Percentiles rank a stretch among this genome's conserved stretches.
These are phyloP conservation scores for Pelargonium cotyledonis DNA, from an alignment of 441 rosid species.

Conservation along the genomic window DNA sequence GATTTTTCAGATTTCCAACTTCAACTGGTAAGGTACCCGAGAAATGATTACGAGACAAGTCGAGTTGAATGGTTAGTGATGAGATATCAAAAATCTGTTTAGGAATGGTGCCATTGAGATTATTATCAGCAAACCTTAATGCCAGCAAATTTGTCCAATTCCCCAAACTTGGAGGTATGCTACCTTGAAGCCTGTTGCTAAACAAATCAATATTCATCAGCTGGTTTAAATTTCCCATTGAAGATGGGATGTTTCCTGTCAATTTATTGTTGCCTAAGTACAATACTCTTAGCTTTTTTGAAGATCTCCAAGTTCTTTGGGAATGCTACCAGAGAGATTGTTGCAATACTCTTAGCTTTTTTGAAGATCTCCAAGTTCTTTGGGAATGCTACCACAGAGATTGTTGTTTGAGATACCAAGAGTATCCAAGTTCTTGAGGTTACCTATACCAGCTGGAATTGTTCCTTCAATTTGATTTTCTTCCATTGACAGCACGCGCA, in stretches of 20 bases:
- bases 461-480: constrained; percentile 11
- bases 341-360: background rate
- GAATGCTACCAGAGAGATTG: too few relatives aligned
- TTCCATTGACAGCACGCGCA: background rate
- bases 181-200: constrained; percentile 12
- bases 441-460: constrained; percentile 8
- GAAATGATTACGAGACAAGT: constrained; percentile 7
- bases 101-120: constrained; percentile 18
- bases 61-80: background rate
- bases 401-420: too few relatives aligned
- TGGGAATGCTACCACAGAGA: too few relatives aligned
- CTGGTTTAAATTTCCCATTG: constrained; percentile 13
- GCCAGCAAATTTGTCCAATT: background rate
- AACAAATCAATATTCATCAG: background rate
- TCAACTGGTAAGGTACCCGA: constrained; percentile 17
- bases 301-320: background rate
- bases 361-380: background rate
- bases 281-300: background rate
- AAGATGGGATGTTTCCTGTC: constrained; percentile 13
- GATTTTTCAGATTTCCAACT: constrained; percentile 13
- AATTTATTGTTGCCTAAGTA: background rate
- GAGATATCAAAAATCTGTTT: constrained; percentile 6
- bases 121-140: constrained; percentile 13
- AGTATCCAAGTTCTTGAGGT: background rate
- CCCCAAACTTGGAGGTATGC: constrained; percentile 16